Evolutionary conservation across 1,284 basidiomycete species (phyloP).

Genomic region (Exobasidium rhododendri): DNA sequence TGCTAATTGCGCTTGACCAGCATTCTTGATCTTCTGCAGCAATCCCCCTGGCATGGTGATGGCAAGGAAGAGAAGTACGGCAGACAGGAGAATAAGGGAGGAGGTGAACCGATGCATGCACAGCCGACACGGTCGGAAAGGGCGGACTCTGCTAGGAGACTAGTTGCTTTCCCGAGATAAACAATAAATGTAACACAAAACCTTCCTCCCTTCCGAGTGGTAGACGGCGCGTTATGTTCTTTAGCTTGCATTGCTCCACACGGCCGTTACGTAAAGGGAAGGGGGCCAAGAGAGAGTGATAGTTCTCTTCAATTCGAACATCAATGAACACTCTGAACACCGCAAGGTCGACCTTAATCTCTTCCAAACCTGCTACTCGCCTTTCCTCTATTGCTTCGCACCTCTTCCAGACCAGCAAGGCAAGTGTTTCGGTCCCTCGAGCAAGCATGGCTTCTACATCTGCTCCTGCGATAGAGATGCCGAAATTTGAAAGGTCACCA

Average conservation of each 20-base stretch:
- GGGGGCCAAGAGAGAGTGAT: too few relatives aligned
- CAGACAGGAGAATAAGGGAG: not conserved
- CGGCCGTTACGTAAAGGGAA: too few relatives aligned
- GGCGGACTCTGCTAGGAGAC: too few relatives aligned
- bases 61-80: not conserved
- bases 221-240: too few relatives aligned
- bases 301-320: not conserved
- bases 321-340: not conserved
- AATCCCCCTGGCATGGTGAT: not conserved
- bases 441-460: slow-evolving; percentile 1
- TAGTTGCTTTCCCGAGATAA: too few relatives aligned
- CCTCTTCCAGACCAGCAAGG: not conserved
- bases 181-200: too few relatives aligned
- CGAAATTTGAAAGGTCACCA: slow-evolving; percentile 30
- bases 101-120: not conserved
- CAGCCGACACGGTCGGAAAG: too few relatives aligned
- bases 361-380: not conserved
- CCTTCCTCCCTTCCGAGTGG: too few relatives aligned
- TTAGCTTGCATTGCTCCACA: too few relatives aligned
- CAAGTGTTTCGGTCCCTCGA: not conserved
- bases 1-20: not conserved
- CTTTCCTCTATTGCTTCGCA: not conserved
- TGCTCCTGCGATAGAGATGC: slow-evolving; percentile 17
- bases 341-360: not conserved
- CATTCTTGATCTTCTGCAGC: not conserved